Conservation (phyloP, 768 basidiomycete species). For the Phanerodontia chrysosporium region DNA sequence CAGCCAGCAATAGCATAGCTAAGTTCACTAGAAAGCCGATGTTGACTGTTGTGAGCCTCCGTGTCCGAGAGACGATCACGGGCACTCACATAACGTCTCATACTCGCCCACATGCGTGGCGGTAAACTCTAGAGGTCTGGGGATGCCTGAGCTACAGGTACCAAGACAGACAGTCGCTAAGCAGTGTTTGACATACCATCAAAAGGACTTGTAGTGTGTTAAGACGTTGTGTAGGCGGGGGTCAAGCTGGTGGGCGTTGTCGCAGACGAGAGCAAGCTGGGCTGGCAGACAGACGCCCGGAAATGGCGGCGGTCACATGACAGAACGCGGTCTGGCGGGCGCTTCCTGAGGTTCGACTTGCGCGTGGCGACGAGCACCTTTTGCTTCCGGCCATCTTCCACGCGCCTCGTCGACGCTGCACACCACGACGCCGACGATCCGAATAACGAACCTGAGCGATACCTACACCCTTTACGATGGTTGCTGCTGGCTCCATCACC, state of each 20-base stretch:
- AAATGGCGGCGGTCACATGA: not conserved
- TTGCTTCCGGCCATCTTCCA: constrained; percentile 1
- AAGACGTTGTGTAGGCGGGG: not conserved
- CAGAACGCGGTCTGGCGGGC: not conserved
- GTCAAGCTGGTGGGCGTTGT: not conserved
- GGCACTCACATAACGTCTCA: not conserved
- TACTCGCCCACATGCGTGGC: not conserved
- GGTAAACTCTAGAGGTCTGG: not conserved
- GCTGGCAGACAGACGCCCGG: not conserved
- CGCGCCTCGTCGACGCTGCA: not conserved
- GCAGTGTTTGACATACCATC: not conserved
- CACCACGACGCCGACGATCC: not conserved
- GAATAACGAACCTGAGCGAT: not conserved
- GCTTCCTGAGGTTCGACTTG: constrained; percentile 3
- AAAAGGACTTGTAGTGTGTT: not conserved
- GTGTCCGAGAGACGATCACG: not conserved
- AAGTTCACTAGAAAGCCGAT: not conserved
- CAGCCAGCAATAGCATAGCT: not conserved
- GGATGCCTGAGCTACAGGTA: not conserved
- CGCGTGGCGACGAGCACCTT: not conserved
- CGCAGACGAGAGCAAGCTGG: no score
- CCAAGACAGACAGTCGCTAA: no score
- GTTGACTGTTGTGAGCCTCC: not conserved
- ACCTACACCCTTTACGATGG: constrained; percentile 39
- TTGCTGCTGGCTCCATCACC: constrained; percentile 82